Conservation (phyloP, 78 protist species). For the Polysphondylium violaceum region DNA sequence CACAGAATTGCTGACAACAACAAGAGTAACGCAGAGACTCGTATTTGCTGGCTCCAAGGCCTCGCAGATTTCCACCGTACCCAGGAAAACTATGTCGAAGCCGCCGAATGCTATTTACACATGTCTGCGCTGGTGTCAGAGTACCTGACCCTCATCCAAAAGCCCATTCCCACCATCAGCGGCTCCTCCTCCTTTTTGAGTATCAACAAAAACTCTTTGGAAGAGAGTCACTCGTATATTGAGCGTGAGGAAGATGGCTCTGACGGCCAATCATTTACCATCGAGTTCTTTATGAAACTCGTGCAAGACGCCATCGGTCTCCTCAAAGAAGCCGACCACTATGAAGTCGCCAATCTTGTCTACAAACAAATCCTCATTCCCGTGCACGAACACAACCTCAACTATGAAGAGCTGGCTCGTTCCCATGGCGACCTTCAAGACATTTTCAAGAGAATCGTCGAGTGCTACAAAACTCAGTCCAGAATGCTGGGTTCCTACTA, state of each 20-base stretch:
- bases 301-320: conserved; percentile 33
- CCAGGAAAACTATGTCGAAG: conserved; percentile 69
- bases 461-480: conserved; percentile 61
- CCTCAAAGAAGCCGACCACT: conserved; percentile 55
- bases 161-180: conserved; percentile 56
- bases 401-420: conserved; percentile 56
- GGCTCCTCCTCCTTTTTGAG: conserved; percentile 19
- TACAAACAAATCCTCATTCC: conserved; percentile 55
- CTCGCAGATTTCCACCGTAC: conserved; percentile 61
- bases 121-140: conserved; percentile 76
- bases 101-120: conserved; percentile 68
- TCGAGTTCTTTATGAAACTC: conserved; percentile 29
- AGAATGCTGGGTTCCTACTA: conserved; percentile 78
- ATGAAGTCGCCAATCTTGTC: conserved; percentile 50
- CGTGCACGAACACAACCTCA: conserved; percentile 41
- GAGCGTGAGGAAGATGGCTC: conserved; percentile 69
- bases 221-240: conserved; percentile 40
- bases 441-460: conserved; percentile 56
- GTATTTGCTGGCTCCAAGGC: conserved; percentile 67
- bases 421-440: conserved; percentile 70
- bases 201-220: conserved; percentile 51
- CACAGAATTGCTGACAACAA: conserved; percentile 73
- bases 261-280: conserved; percentile 32
- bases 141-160: conserved; percentile 32
- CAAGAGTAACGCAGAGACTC: conserved; percentile 52